These are phyloP conservation scores for Penicillium aurantiogriseum DNA, from an alignment of 2,329 filamentous ascomycete genomes.

Conservation along the genomic window DNA sequence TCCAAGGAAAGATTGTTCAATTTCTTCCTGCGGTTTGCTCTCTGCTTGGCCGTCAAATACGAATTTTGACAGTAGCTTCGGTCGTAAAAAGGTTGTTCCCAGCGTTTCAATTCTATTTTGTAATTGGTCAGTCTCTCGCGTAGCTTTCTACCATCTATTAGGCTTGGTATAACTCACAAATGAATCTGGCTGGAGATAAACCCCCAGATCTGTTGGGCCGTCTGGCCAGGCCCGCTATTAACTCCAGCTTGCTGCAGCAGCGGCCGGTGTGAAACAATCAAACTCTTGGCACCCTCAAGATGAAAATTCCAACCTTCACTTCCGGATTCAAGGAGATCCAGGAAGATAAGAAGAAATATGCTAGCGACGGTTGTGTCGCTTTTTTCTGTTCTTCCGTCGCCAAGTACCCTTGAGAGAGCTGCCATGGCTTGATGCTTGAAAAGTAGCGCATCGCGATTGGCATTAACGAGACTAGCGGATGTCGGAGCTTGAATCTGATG, in stretches of 20 bases:
- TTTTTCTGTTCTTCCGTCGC: slow-evolving; percentile 6
- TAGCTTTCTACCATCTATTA: not conserved
- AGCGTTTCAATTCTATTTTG: slow-evolving; percentile 33
- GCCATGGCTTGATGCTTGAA: slow-evolving; percentile 38
- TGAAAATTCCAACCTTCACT: slow-evolving; percentile 37
- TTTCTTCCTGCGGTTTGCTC: slow-evolving; percentile 23
- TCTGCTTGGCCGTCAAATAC: slow-evolving; percentile 14
- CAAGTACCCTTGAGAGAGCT: slow-evolving; percentile 26
- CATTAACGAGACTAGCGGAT: slow-evolving; percentile 13
- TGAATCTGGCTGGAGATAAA: slow-evolving; percentile 35
- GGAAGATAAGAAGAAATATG: slow-evolving; percentile 35
- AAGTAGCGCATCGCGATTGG: slow-evolving; percentile 31
- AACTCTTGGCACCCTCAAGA: slow-evolving; percentile 32
- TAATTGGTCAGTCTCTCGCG: not conserved
- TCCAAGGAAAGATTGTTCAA: slow-evolving; percentile 38
- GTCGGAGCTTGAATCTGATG: slow-evolving; percentile 9
- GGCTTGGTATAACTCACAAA: slow-evolving; percentile 19
- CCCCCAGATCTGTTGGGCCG: slow-evolving; percentile 27
- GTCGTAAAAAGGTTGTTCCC: slow-evolving; percentile 34
- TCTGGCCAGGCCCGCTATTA: slow-evolving; percentile 26
- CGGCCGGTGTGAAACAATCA: slow-evolving; percentile 23
- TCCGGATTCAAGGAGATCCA: slow-evolving; percentile 35
- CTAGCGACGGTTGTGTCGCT: slow-evolving; percentile 34
- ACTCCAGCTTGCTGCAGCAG: slow-evolving; percentile 11
- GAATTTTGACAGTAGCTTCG: slow-evolving; percentile 29